A percentile compares a stretch with the other conserved stretches of the same genome.
These are phyloP conservation scores for Komagataella mondaviorum DNA, from an alignment of 805 yeast species.

Conservation along the genomic window DNA sequence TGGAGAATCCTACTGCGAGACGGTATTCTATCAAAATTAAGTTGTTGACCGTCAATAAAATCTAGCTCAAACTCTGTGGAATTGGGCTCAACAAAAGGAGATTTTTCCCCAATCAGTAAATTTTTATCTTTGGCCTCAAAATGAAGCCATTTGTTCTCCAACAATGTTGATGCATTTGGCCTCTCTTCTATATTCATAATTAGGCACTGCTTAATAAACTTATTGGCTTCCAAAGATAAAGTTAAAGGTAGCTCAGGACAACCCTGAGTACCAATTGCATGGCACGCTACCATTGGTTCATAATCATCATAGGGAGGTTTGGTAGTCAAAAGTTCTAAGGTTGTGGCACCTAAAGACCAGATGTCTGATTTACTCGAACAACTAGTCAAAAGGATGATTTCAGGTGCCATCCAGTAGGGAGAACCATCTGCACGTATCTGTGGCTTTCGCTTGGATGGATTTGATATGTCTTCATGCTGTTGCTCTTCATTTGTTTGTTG, in stretches of 20 bases:
- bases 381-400: slow-evolving; percentile 73
- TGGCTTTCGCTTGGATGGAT: background rate
- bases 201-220: slow-evolving; percentile 56
- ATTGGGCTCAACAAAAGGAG: slow-evolving; percentile 1
- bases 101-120: background rate
- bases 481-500: slow-evolving; percentile 13
- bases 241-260: slow-evolving; percentile 54
- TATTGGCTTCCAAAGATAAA: slow-evolving; percentile 27
- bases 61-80: background rate
- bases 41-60: background rate
- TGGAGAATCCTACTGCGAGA: background rate
- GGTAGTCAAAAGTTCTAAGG: slow-evolving; percentile 75
- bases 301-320: slow-evolving; percentile 77
- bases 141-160: slow-evolving; percentile 55
- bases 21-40: background rate
- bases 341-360: slow-evolving; percentile 93
- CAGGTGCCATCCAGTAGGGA: slow-evolving; percentile 99
- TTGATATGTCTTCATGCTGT: slow-evolving; percentile 15
- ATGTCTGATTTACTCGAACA: slow-evolving; percentile 82
- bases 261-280: slow-evolving; percentile 69
- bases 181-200: slow-evolving; percentile 55
- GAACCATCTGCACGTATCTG: slow-evolving; percentile 50
- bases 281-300: slow-evolving; percentile 68
- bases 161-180: slow-evolving; percentile 37
- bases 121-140: slow-evolving; percentile 17